Percentiles rank a stretch among this genome's conserved stretches.
Evolutionary conservation across 257 asterid species (phyloP).

Genomic region (Lantana camara): DNA sequence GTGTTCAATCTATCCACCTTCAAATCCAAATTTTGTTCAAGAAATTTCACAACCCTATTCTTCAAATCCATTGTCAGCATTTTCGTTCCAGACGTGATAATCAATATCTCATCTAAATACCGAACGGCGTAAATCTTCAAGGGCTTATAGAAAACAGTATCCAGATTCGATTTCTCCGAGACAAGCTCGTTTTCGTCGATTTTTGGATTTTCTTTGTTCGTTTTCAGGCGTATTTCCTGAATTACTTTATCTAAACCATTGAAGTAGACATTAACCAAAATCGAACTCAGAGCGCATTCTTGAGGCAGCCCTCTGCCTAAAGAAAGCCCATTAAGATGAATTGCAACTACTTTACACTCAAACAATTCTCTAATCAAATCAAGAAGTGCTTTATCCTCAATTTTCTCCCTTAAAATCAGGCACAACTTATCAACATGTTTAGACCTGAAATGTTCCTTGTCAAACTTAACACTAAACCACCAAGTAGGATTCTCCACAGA

Average conservation of each 20-base stretch:
- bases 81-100: conserved; percentile 80
- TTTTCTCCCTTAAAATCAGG: conserved; percentile 59
- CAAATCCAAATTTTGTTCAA: conserved; percentile 58
- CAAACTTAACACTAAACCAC: conserved; percentile 83
- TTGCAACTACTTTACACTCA: conserved; percentile 36
- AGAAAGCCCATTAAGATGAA: conserved; percentile 55
- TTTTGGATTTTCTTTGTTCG: conserved; percentile 50
- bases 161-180: conserved; percentile 16
- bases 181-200: conserved; percentile 48
- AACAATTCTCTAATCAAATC: conserved; percentile 55
- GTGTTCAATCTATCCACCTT: conserved; percentile 58
- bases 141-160: conserved; percentile 61
- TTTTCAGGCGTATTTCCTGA: conserved; percentile 61
- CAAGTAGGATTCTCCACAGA: conserved; percentile 76
- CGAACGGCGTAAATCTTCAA: conserved; percentile 79
- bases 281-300: conserved; percentile 75
- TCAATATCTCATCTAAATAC: conserved; percentile 79
- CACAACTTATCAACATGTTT: conserved; percentile 63
- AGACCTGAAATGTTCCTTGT: conserved; percentile 39
- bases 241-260: conserved; percentile 62
- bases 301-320: conserved; percentile 85
- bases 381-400: conserved; percentile 56
- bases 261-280: conserved; percentile 71
- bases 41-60: conserved; percentile 44
- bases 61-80: conserved; percentile 68